Base-by-base conservation (phyloP, 208 protist species). In the Acanthamoeba healyi region DNA sequence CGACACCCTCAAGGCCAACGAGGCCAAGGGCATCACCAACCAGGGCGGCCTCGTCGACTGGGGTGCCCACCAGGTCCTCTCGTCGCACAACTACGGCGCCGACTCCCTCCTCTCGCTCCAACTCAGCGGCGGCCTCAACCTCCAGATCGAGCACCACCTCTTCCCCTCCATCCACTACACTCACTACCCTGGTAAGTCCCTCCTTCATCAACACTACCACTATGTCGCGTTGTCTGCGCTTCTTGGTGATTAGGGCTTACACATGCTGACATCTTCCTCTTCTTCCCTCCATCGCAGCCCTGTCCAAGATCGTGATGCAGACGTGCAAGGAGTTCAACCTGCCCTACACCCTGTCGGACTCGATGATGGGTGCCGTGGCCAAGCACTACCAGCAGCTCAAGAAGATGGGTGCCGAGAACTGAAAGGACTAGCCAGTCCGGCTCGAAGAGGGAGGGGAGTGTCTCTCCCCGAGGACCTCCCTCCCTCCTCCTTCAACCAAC, bases 141-240 rank as follows among this genome's bases (percentile, higher is more conserved):
- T 95, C n/a, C 94, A 95, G 93, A 95, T 95, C 49, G 94, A 94
- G 74, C 94, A 95, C 91, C 94, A 95, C 56, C 65, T 95, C 29
- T 95, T 95, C 65, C 94, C 94, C n/a, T 94, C 92, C 6, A 46
- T 95, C 40, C 94, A 95, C 86, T 95, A 94, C 84, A 63, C 42
- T 15, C 94, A 95, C 81, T 95, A 95, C 38, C 56, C 58, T 34
- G 58, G 58, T 67, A 67, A 22, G 5, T 7, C 17, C 19, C 54
- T n/a, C n/a, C n/a, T n/a, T n/a, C n/a, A n/a, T n/a, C 54, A 49
- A 49, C 44, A 15, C 44, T 61, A 4, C 17, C 22, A 26, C 26
- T 67, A 4, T 34, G 5, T 67, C 54, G 9, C 12, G n/a, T 0
- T 67, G 58, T 67, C 14, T 19, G 51, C 2, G 26, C 7, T 29